A percentile compares a stretch with the other conserved stretches of the same genome.
These are phyloP conservation scores for Haematococcus sp. DNA, from an alignment of 139 green algal species.

Conservation along the genomic window DNA sequence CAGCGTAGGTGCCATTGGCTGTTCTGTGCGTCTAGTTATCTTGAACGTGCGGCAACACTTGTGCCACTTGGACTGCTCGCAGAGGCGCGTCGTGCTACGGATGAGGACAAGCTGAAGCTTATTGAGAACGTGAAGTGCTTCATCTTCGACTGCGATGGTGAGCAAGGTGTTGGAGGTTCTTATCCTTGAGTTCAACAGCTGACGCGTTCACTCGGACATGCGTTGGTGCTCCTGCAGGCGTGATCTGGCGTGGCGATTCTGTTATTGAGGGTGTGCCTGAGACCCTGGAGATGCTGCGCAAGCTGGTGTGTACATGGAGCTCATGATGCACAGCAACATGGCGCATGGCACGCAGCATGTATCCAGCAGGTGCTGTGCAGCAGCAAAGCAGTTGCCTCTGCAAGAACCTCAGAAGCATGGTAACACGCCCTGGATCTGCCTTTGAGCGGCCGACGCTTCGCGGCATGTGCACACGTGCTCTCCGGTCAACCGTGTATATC, in stretches of 20 bases:
- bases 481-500: too few relatives aligned
- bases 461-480: not conserved
- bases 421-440: too few relatives aligned
- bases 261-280: constrained; percentile 97
- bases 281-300: constrained; percentile 89
- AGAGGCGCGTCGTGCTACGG: constrained; percentile 35
- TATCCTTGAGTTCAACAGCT: not conserved
- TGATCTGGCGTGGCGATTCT: constrained; percentile 97
- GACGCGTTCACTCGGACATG: not conserved
- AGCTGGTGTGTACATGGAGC: constrained; percentile 47
- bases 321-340: not conserved
- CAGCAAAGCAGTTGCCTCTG: not conserved
- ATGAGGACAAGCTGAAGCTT: constrained; percentile 72
- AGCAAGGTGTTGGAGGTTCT: not conserved
- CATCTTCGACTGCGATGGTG: constrained; percentile 99
- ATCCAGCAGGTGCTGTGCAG: not conserved
- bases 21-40: too few relatives aligned
- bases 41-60: too few relatives aligned
- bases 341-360: not conserved
- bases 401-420: too few relatives aligned
- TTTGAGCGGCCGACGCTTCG: too few relatives aligned
- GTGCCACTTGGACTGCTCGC: too few relatives aligned
- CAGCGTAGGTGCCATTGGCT: too few relatives aligned
- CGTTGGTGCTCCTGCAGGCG: constrained; percentile 44
- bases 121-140: constrained; percentile 93